Percentiles rank a stretch among this genome's conserved stretches.
Conservation (phyloP, 2,329 filamentous ascomycete genomes). For the Aspergillaceae sp. region DNA sequence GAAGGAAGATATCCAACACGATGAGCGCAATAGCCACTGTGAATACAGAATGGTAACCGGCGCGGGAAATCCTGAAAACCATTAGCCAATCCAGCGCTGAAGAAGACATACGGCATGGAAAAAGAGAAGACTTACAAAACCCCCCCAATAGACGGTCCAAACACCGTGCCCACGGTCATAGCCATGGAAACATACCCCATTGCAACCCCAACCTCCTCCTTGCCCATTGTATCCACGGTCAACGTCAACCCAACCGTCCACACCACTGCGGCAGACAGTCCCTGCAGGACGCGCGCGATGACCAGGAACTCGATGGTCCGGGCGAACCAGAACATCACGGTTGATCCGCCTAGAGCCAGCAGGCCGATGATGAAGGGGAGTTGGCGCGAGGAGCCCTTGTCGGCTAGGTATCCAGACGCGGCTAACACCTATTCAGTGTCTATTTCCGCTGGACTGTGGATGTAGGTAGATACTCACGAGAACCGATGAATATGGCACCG, state of each 20-base stretch:
- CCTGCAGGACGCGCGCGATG: slow-evolving; percentile 49
- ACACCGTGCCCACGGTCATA: slow-evolving; percentile 49
- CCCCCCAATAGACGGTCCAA: slow-evolving; percentile 52
- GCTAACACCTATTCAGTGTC: slow-evolving; percentile 9
- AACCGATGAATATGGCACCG: slow-evolving; percentile 50
- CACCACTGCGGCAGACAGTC: slow-evolving; percentile 49
- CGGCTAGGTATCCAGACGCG: slow-evolving; percentile 38
- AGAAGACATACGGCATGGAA: too few relatives aligned
- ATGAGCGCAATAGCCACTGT: slow-evolving; percentile 40
- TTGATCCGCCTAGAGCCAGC: slow-evolving; percentile 44
- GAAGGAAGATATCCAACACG: slow-evolving; percentile 51
- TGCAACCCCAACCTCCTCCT: slow-evolving; percentile 50
- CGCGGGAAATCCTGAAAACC: slow-evolving; percentile 12
- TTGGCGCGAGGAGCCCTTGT: slow-evolving; percentile 45
- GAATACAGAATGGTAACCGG: slow-evolving; percentile 25
- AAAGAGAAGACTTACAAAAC: slow-evolving; percentile 41
- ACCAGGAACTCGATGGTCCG: slow-evolving; percentile 40
- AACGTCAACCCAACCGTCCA: slow-evolving; percentile 55
- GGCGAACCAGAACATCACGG: slow-evolving; percentile 47
- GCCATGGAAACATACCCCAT: slow-evolving; percentile 47
- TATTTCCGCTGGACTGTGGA: background rate
- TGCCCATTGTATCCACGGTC: slow-evolving; percentile 51
- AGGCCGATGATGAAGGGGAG: slow-evolving; percentile 52
- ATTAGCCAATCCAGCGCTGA: background rate
- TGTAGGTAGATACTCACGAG: slow-evolving; percentile 17